Evolutionary conservation across 1,284 basidiomycete species (phyloP).

Genomic region (Sporisorium iseilematis-ciliati): DNA sequence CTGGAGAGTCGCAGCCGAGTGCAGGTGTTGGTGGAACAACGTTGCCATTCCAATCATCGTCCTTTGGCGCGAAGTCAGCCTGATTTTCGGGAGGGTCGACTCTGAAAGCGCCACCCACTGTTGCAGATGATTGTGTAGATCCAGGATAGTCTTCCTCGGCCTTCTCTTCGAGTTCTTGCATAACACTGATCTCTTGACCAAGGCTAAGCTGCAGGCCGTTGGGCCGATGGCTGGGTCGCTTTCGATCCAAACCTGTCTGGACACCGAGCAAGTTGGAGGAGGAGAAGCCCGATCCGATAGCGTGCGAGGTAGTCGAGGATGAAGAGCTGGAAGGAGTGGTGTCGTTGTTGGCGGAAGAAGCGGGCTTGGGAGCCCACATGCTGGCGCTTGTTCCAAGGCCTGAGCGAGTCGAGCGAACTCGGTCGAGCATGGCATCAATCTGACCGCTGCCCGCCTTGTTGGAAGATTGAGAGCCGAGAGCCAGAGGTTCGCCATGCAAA

Average conservation of each 20-base stretch:
- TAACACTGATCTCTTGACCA: constrained; percentile 50
- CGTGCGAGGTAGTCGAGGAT: constrained; percentile 13
- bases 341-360: constrained; percentile 5
- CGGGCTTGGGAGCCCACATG: constrained; percentile 51
- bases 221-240: constrained; percentile 43
- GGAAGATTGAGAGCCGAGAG: constrained; percentile 21
- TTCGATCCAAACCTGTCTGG: constrained; percentile 33
- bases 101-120: constrained; percentile 20
- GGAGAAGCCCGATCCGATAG: constrained; percentile 28
- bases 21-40: constrained; percentile 50
- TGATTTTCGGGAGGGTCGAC: constrained; percentile 28
- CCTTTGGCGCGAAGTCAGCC: not conserved
- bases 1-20: constrained; percentile 40
- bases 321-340: constrained; percentile 9
- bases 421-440: constrained; percentile 53
- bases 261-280: constrained; percentile 37
- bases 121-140: constrained; percentile 31
- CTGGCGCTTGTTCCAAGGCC: constrained; percentile 44
- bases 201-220: constrained; percentile 51
- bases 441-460: constrained; percentile 16
- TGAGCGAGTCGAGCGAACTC: constrained; percentile 40
- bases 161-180: constrained; percentile 48
- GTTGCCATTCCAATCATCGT: constrained; percentile 34
- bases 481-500: constrained; percentile 26
- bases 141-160: constrained; percentile 39